Conservation (phyloP, 192 early-diverging fungal species). For the Gonapodya prolifera region DNA sequence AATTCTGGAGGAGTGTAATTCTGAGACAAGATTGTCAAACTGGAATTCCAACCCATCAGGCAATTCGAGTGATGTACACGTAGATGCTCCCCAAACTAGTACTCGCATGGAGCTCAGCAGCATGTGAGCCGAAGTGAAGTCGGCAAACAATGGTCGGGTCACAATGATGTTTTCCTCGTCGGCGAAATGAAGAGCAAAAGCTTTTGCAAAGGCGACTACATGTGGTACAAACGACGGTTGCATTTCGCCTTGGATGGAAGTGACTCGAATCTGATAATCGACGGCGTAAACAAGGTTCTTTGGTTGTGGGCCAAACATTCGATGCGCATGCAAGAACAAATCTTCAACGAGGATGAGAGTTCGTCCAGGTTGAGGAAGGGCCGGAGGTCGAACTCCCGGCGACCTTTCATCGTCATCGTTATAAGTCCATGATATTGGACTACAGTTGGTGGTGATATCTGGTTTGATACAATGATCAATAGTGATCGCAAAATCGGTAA, state of each 20-base stretch:
- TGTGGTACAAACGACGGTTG: conserved; percentile 45
- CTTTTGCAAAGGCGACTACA: conserved; percentile 30
- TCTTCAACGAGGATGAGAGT: neutral
- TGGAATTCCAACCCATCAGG: conserved; percentile 47
- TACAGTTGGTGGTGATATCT: conserved; percentile 46
- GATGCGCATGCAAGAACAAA: conserved; percentile 27
- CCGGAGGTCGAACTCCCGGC: conserved; percentile 10
- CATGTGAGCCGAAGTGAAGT: conserved; percentile 48
- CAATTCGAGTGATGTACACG: conserved; percentile 33
- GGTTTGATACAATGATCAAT: neutral
- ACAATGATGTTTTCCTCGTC: conserved; percentile 53
- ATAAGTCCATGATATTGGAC: conserved; percentile 40
- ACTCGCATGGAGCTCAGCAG: conserved; percentile 40
- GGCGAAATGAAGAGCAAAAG: conserved; percentile 48
- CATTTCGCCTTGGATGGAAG: conserved; percentile 50
- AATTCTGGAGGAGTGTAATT: neutral
- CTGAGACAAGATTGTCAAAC: conserved; percentile 41
- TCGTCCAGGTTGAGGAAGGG: neutral
- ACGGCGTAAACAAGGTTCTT: conserved; percentile 48
- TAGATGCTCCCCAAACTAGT: conserved; percentile 38
- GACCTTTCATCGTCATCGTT: conserved; percentile 11
- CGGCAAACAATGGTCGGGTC: conserved; percentile 21
- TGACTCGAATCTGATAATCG: conserved; percentile 52
- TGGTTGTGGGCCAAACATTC: conserved; percentile 56
- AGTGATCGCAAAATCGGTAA: neutral